Evolutionary conservation across 1,284 basidiomycete species (phyloP), one percentile per base, ranked within the genome.

Genomic region (Cryptococcus jaspeensis): DNA sequence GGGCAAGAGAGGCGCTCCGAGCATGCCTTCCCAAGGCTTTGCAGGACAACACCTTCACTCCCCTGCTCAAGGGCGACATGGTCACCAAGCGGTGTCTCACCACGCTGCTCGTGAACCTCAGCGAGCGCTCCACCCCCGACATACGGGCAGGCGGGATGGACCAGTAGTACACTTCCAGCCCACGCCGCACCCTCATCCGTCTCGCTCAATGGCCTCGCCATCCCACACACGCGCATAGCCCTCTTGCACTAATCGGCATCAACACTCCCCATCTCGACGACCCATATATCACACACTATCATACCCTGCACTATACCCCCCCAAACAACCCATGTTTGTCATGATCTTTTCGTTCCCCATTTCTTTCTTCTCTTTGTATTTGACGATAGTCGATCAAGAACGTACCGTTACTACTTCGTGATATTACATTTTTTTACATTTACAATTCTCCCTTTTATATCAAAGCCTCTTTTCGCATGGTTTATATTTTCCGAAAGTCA

Each of bases 11-110:
- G 78, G 96, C 96, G 2, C 80, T 99, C 46, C 84, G 95, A 48
- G 93, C 93, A 1, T 99, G 96, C 75, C 82, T 99, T n/a, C 96
- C 96, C 2, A 94, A 97, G 71, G 92, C 95, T 0, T 82, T 99
- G 25, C 84, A 92, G 47, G 95, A 99, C 79, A 87, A 92, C 60
- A 98, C 96, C 0, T 99, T 99, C 73, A 87, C 85, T 52, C 85
- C 86, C 49, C 82, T 97, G 63, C 84, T 98, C 70, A 96, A 94
- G 84, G 92, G 92, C 51, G 93, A 97, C 72, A 90, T 94, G 85
- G 92, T 95, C 63, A 95, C 92, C 37, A 95, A 95, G 80, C 86
- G 93, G 67, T 99, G 95, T 79, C 83, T 99, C 60, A 92, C 92
- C 35, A 98, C 93, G 25, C 83, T 99, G 42, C 84, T 99, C 63